A percentile compares a stretch with the other conserved stretches of the same genome.
These are phyloP conservation scores for Mycena amicta DNA, from an alignment of 768 basidiomycete species.

Conservation along the genomic window DNA sequence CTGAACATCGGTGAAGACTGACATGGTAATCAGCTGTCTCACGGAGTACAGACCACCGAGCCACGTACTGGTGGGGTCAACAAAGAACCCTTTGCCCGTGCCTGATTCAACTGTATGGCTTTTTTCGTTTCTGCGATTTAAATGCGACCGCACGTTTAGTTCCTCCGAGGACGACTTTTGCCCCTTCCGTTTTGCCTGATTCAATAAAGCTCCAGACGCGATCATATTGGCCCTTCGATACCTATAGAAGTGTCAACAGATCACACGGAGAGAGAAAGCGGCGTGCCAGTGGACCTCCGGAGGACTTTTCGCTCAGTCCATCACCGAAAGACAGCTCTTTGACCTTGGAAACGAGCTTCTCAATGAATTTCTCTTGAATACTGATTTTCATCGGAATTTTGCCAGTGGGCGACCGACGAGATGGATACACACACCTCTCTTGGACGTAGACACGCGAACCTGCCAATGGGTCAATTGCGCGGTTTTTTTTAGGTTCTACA, in stretches of 20 bases:
- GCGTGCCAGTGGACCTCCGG: slow-evolving; percentile 85
- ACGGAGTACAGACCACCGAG: background rate
- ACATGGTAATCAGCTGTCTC: too few relatives aligned
- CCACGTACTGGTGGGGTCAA: slow-evolving; percentile 85
- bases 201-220: slow-evolving; percentile 89
- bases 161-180: slow-evolving; percentile 79
- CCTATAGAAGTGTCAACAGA: slow-evolving; percentile 45
- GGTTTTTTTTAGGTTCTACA: too few relatives aligned
- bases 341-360: slow-evolving; percentile 63
- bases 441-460: slow-evolving; percentile 90
- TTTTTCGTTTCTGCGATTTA: too few relatives aligned
- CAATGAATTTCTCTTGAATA: slow-evolving; percentile 84
- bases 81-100: slow-evolving; percentile 78
- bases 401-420: background rate
- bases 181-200: slow-evolving; percentile 81
- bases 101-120: slow-evolving; percentile 7
- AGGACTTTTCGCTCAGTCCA: slow-evolving; percentile 73
- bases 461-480: too few relatives aligned
- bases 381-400: slow-evolving; percentile 31
- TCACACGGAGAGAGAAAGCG: too few relatives aligned
- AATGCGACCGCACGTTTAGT: slow-evolving; percentile 48
- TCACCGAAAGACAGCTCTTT: slow-evolving; percentile 75
- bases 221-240: slow-evolving; percentile 84
- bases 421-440: slow-evolving; percentile 38
- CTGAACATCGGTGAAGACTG: slow-evolving; percentile 82